Conservation (phyloP, 129 eudicot species). For the Glebionis coronaria region DNA sequence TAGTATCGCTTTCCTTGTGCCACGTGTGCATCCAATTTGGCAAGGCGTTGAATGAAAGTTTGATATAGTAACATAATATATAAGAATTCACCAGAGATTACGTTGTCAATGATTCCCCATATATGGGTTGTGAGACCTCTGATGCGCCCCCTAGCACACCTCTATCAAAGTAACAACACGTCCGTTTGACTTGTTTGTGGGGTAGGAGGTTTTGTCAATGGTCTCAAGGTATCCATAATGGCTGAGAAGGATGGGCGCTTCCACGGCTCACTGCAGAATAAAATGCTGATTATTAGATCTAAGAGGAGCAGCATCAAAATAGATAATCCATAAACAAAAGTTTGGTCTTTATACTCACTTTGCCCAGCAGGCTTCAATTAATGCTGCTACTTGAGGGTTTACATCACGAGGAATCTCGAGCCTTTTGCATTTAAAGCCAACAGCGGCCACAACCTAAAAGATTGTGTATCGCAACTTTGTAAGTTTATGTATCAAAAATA, state of each 20-base stretch:
- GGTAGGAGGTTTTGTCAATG: conserved; percentile 36
- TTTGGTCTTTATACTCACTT: conserved; percentile 43
- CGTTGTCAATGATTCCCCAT: conserved; percentile 15
- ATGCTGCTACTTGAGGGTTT: conserved; percentile 66
- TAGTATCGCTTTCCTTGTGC: background rate
- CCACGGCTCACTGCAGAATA: conserved; percentile 63
- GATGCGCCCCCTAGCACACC: background rate
- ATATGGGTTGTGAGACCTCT: background rate
- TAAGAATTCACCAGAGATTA: conserved; percentile 4
- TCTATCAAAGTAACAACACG: conserved; percentile 19
- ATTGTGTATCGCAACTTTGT: background rate
- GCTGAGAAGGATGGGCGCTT: conserved; percentile 68
- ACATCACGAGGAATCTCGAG: conserved; percentile 72
- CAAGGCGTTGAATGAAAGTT: background rate
- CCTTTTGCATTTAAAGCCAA: conserved; percentile 73
- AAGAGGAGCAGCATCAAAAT: background rate
- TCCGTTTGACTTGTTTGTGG: conserved; percentile 43
- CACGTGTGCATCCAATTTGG: background rate
- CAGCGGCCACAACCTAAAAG: conserved; percentile 81
- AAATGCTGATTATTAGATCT: background rate
- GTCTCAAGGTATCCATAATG: conserved; percentile 59
- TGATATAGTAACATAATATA: background rate
- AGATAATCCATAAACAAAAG: background rate
- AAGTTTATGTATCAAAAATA: background rate
- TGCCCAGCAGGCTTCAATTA: conserved; percentile 86